Conservation (phyloP, 306 rosid species). For the Cucurbita argyrosperma region DNA sequence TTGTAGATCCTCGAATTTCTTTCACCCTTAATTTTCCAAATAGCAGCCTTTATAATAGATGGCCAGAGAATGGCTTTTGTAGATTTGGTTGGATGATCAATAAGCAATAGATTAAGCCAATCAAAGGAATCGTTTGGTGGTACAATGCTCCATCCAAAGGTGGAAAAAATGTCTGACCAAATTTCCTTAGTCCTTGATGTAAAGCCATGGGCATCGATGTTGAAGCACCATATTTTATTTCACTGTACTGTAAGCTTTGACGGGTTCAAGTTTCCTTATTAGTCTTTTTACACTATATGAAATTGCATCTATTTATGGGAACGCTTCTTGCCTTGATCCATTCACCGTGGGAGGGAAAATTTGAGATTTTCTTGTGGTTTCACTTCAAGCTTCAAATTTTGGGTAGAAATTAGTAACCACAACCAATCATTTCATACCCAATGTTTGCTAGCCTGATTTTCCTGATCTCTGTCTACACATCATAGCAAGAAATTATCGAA, state of each 20-base stretch:
- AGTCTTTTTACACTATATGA: not conserved
- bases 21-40: too few relatives aligned
- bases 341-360: not conserved
- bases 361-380: not conserved
- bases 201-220: too few relatives aligned
- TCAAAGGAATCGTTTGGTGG: too few relatives aligned
- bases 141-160: too few relatives aligned
- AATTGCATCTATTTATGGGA: not conserved
- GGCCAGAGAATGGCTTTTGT: too few relatives aligned
- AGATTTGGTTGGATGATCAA: too few relatives aligned
- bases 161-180: too few relatives aligned
- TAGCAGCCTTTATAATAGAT: too few relatives aligned
- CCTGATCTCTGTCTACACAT: not conserved
- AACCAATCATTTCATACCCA: not conserved
- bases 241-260: not conserved
- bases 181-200: too few relatives aligned
- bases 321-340: not conserved
- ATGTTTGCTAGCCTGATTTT: not conserved
- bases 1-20: too few relatives aligned
- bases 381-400: not conserved
- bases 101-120: too few relatives aligned
- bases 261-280: not conserved
- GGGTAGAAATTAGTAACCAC: not conserved
- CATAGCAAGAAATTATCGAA: not conserved
- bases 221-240: not conserved